Evolutionary conservation across 2,329 filamentous ascomycete genomes (phyloP), one percentile per base, ranked within the genome.

Genomic region (Juglanconis oblonga): DNA sequence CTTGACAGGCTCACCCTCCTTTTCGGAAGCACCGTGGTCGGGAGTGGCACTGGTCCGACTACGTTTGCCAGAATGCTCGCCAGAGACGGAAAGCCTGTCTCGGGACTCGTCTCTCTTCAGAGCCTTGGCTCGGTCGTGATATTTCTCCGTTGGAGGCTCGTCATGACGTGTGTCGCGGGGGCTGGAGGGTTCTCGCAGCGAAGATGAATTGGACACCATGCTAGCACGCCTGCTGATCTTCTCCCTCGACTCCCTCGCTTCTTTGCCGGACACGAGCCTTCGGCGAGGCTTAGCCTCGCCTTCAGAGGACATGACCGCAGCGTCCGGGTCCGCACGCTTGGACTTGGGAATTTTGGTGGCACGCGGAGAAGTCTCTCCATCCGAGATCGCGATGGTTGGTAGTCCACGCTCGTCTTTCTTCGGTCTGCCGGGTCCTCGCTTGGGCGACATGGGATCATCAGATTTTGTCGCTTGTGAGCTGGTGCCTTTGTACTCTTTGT

Each of bases 191-290:
- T 85, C 82, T 64, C 82, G 81, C 32, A 80, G 63, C 3, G 77
- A 77, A 4, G 84, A 85, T 35, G 80, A 74, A 49, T 76, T 85
- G 1, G 85, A 87, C 0, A 75, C 79, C 73, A 86, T 74, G 68
- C 84, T 87, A 49, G 81, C 76, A 6, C 85, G 82, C 17, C 84
- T 77, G 64, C 45, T 17, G 24, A 31, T 82, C 69, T 81, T 83
- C 57, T 85, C 81, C 17, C 82, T 77, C 67, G 86, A 83, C 9
- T 82, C 82, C 62, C 85, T 83, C 44, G 87, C 71, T 59, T 88
- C 86, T 55, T 81, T 82, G 40, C 86, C 86, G 1, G 86, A 88
- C 24, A 88, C 78, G 10, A 89, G 77, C 67, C 87, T 89, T 44
- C 84, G 78, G 31, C 86, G 76, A 2, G 85, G 85, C 67, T 87